Evolutionary conservation across 1,284 basidiomycete genomes (phyloP), one percentile per base, ranked within the genome.

Genomic region (Singerocomus rubriflavus): DNA sequence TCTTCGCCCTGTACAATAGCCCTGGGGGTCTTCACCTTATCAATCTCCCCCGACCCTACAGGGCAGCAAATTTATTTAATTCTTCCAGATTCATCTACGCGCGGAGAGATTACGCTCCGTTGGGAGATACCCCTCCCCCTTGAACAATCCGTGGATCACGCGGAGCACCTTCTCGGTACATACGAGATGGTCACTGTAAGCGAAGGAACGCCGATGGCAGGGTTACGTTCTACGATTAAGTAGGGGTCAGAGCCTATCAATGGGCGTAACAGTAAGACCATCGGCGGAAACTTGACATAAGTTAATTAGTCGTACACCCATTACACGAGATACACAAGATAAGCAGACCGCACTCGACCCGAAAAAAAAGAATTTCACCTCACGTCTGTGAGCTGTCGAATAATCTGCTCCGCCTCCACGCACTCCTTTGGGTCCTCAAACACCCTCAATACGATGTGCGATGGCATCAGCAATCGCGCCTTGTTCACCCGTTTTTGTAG

Each of bases 391-490:
- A 57, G 29, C 31, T 32, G 48, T 12, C 44, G 60, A 40, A 78
- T 58, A 47, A 78, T 66, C 14, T 65, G 64, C 37, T 70, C 69
- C 21, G 75, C 77, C 63, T 88, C 87, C 7, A 79, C 71, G 58
- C 87, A 89, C 56, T 91, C 85, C 52, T 62, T 67, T 7, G 88
- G 83, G 35, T 79, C 65, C 56, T 78, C 74, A 61, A 91, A 91
- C 17, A 90, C 65, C 41, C 85, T 74, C 62, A 91, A 66, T 13
- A 72, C 68, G 10, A 88, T 72, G 51, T 78, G 70, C 27, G 65
- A 59, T 12, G 84, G 82, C 54, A 86, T 76, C 58, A 73, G 66
- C 46, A 70, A 70, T 48, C 84, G 71, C 21, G 85, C 85, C 49
- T 71, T 71, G 67, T 80, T 80, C 46, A 89, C 75, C 34, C 87